phyloP scores from a whole-genome alignment of 2,329 filamentous ascomycete species.

The Emydomyces testavorans region DNA sequence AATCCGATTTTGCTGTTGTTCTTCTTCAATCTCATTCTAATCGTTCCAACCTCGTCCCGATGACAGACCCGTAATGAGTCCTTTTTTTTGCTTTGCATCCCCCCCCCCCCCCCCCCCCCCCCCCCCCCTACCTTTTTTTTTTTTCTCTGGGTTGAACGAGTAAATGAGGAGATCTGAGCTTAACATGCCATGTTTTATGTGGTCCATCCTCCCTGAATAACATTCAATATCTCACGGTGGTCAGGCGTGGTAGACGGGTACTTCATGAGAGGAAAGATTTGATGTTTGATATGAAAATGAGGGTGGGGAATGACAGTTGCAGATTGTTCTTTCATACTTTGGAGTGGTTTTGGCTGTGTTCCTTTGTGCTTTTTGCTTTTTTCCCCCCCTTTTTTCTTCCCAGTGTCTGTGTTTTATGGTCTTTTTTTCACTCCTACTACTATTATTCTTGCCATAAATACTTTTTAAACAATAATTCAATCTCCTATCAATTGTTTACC shows the following conservation, averaged over 20 bases:
- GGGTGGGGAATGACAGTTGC: conserved; percentile 8
- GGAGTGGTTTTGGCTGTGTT: conserved; percentile 17
- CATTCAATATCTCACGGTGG: background rate
- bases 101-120: too few relatives aligned
- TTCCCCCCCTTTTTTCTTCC: background rate
- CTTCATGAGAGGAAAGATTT: conserved; percentile 5
- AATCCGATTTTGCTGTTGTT: conserved; percentile 17
- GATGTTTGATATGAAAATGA: conserved; percentile 11
- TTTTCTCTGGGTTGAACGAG: conserved; percentile 1
- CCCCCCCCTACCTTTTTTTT: too few relatives aligned
- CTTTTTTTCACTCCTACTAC: background rate
- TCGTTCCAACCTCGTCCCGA: conserved; percentile 5
- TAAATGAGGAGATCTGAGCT: background rate
- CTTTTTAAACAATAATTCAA: background rate
- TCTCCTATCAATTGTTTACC: too few relatives aligned
- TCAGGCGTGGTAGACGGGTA: conserved; percentile 4
- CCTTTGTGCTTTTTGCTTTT: background rate
- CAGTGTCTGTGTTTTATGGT: background rate
- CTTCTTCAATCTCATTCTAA: conserved; percentile 12
- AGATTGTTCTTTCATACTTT: conserved; percentile 17
- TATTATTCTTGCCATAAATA: background rate
- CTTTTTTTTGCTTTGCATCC: conserved; percentile 18
- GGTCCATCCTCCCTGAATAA: background rate
- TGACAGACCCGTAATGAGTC: conserved; percentile 10
- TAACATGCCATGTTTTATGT: background rate